phyloP scores from a whole-genome alignment of 2,329 filamentous ascomycete genomes.

The Cucurbitaria berberidis region DNA sequence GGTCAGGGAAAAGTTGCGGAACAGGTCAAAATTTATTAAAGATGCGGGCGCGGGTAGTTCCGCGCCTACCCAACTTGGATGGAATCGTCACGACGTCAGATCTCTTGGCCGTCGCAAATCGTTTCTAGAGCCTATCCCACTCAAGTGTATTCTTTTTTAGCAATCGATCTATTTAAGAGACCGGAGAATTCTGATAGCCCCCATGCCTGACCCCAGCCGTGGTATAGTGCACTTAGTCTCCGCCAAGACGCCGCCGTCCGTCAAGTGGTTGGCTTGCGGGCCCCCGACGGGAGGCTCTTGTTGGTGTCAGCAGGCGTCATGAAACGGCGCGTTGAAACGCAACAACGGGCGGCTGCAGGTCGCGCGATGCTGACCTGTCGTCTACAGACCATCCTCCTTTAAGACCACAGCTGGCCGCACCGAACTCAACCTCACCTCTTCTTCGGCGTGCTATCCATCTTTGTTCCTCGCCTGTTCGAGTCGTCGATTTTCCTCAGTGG shows the following conservation, averaged over 20 bases:
- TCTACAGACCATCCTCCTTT: constrained; percentile 17
- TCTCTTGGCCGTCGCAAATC: neutral
- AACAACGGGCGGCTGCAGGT: constrained; percentile 42
- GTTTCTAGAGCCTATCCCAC: too few species aligned
- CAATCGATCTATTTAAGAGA: neutral
- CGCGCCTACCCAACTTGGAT: constrained; percentile 11
- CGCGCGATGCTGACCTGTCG: constrained; percentile 32
- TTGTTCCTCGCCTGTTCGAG: constrained; percentile 7
- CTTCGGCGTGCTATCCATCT: constrained; percentile 19
- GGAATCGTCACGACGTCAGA: neutral
- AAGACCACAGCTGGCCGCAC: constrained; percentile 29
- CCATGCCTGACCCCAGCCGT: constrained; percentile 5
- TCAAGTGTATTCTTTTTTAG: neutral
- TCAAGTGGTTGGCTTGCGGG: constrained; percentile 13
- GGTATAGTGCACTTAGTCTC: too few species aligned
- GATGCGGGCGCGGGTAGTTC: constrained; percentile 11
- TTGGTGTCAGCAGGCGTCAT: constrained; percentile 44
- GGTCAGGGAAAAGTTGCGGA: constrained; percentile 10
- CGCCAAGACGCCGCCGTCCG: constrained; percentile 23
- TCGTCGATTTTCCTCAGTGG: constrained; percentile 7
- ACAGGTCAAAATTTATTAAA: constrained; percentile 14
- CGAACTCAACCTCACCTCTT: constrained; percentile 26
- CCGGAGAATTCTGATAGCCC: neutral
- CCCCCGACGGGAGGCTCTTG: constrained; percentile 30
- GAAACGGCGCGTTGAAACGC: constrained; percentile 47